Conservation (phyloP, 108 stramenopile species). For the Cyclotella atomus region DNA sequence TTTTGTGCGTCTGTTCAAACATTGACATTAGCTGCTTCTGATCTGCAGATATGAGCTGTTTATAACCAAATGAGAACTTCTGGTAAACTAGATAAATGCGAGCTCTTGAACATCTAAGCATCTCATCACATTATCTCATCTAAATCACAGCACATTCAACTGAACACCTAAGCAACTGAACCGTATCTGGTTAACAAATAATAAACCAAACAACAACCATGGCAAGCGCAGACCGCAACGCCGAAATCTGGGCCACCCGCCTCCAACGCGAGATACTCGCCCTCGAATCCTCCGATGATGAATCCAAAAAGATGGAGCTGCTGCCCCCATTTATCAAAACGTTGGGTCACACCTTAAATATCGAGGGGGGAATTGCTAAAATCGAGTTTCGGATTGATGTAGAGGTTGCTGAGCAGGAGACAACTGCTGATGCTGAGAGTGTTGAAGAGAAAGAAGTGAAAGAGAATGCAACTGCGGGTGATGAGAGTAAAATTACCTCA, state of each 20-base stretch:
- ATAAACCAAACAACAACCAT: slow-evolving; percentile 4
- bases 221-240: slow-evolving; percentile 49
- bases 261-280: slow-evolving; percentile 84
- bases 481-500: too few relatives aligned
- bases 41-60: too few relatives aligned
- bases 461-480: background rate
- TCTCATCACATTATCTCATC: too few relatives aligned
- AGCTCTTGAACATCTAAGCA: too few relatives aligned
- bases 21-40: too few relatives aligned
- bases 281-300: slow-evolving; percentile 75
- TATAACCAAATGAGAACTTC: too few relatives aligned
- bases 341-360: slow-evolving; percentile 68
- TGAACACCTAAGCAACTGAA: too few relatives aligned
- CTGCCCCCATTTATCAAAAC: slow-evolving; percentile 79
- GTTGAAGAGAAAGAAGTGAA: background rate
- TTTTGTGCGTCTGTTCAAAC: too few relatives aligned
- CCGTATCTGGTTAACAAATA: too few relatives aligned
- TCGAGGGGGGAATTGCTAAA: slow-evolving; percentile 73
- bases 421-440: background rate
- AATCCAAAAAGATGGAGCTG: slow-evolving; percentile 55
- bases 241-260: slow-evolving; percentile 89
- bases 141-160: too few relatives aligned
- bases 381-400: slow-evolving; percentile 76
- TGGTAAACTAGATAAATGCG: too few relatives aligned
- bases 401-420: slow-evolving; percentile 28